A percentile compares a stretch with the other conserved stretches of the same genome.
phyloP scores from a whole-genome alignment of 2,329 filamentous ascomycete species.

The Huntiella abstrusa region DNA sequence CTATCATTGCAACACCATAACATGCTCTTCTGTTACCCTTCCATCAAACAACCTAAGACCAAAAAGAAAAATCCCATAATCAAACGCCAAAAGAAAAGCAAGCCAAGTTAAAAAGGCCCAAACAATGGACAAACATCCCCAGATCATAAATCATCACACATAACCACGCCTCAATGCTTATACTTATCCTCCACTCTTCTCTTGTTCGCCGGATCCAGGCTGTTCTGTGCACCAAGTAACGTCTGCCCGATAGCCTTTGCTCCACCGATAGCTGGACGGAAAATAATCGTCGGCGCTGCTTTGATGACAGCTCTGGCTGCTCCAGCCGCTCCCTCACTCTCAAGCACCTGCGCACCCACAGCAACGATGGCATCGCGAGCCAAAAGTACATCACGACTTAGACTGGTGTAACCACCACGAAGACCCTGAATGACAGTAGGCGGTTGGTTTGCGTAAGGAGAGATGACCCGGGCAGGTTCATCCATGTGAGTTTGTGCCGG shows the following conservation, averaged over 20 bases:
- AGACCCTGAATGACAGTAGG: constrained; percentile 75
- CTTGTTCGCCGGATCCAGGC: constrained; percentile 65
- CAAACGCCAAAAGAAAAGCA: no score
- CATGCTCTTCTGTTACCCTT: no score
- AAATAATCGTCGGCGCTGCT: constrained; percentile 79
- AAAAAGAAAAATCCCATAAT: no score
- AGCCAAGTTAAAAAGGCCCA: no score
- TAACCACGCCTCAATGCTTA: not conserved
- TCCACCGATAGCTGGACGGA: constrained; percentile 77
- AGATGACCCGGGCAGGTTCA: constrained; percentile 62
- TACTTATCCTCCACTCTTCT: constrained; percentile 76
- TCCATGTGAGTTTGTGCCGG: constrained; percentile 24
- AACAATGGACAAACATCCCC: no score
- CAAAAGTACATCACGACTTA: constrained; percentile 72
- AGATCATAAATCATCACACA: no score
- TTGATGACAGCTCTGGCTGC: constrained; percentile 61
- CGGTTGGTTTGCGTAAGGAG: constrained; percentile 85
- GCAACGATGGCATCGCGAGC: constrained; percentile 86
- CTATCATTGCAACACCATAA: no score
- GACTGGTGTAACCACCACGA: constrained; percentile 59
- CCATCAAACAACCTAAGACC: no score
- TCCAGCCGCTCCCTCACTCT: constrained; percentile 62
- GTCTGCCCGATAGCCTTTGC: constrained; percentile 79
- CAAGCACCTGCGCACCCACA: constrained; percentile 78
- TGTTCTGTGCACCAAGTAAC: constrained; percentile 79